A percentile compares a stretch with the other conserved stretches of the same genome.
Conservation (phyloP, 345 rosid genomes). For the Microthlaspi erraticum region DNA sequence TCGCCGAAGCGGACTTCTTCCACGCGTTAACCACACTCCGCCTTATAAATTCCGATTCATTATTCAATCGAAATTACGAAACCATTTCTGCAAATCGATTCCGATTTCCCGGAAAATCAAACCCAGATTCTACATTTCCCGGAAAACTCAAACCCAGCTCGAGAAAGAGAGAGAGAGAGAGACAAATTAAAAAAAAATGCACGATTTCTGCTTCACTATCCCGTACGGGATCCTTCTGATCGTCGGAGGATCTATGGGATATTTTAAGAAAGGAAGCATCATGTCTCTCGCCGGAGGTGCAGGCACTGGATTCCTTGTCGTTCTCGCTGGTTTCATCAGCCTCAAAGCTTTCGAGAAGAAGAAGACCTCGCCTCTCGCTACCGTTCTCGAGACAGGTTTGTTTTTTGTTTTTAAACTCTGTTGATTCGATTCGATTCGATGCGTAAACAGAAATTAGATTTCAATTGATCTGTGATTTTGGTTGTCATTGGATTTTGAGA, state of each 20-base stretch:
- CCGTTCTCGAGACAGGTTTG: conserved; percentile 70
- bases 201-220: conserved; percentile 93
- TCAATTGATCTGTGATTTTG: not conserved
- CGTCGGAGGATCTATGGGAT: conserved; percentile 77
- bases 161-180: too few species aligned
- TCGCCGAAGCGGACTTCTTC: conserved; percentile 33
- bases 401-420: not conserved
- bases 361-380: conserved; percentile 64
- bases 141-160: conserved; percentile 22
- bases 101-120: not conserved
- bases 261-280: conserved; percentile 68
- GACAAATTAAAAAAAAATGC: conserved; percentile 71
- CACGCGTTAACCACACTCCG: conserved; percentile 45
- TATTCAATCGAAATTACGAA: not conserved
- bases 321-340: conserved; percentile 78
- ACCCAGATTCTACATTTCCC: conserved; percentile 28
- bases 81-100: conserved; percentile 3
- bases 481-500: not conserved
- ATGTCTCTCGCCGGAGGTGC: conserved; percentile 84
- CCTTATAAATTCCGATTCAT: not conserved
- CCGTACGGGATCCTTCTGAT: conserved; percentile 85
- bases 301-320: conserved; percentile 69
- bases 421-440: not conserved
- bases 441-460: not conserved
- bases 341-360: conserved; percentile 79